Evolutionary conservation across 129 eudicot species (phyloP).

Genomic region (Mikania micrantha): DNA sequence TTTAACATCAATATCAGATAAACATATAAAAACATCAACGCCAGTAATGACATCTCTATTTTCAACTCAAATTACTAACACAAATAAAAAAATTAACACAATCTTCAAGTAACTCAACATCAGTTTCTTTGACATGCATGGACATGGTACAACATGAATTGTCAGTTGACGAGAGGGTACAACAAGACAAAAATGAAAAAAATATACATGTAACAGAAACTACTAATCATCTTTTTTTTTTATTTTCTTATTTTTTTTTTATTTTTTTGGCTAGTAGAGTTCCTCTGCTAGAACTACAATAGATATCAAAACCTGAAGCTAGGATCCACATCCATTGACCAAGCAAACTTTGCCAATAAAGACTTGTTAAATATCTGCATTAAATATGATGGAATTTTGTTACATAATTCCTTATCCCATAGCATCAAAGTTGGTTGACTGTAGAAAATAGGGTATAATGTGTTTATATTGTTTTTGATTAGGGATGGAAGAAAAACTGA

Average conservation of each 20-base stretch:
- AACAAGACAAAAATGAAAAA: conserved; percentile 7
- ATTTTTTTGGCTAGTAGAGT: conserved; percentile 7
- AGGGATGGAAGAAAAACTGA: not conserved
- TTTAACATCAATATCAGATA: not conserved
- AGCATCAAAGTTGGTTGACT: not conserved
- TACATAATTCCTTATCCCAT: not conserved
- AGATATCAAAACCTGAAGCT: conserved; percentile 69
- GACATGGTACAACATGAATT: conserved; percentile 31
- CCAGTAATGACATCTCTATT: not conserved
- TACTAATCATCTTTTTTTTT: conserved; percentile 12
- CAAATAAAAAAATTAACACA: not conserved
- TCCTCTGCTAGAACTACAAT: conserved; percentile 22
- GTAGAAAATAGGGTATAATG: not conserved
- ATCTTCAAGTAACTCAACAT: conserved; percentile 4
- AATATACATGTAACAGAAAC: conserved; percentile 14
- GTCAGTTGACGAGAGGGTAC: conserved; percentile 16
- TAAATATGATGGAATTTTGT: not conserved
- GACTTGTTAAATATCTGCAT: conserved; percentile 93
- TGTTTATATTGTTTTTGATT: not conserved
- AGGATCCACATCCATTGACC: conserved; percentile 98
- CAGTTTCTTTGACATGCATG: conserved; percentile 25
- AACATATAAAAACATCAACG: not conserved
- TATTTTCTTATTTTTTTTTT: not conserved
- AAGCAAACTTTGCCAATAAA: conserved; percentile 81
- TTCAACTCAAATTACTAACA: not conserved